Evolutionary conservation across 148 eudicot genomes (phyloP), one percentile per base, ranked within the genome.

Genomic region (Spergularia marina): DNA sequence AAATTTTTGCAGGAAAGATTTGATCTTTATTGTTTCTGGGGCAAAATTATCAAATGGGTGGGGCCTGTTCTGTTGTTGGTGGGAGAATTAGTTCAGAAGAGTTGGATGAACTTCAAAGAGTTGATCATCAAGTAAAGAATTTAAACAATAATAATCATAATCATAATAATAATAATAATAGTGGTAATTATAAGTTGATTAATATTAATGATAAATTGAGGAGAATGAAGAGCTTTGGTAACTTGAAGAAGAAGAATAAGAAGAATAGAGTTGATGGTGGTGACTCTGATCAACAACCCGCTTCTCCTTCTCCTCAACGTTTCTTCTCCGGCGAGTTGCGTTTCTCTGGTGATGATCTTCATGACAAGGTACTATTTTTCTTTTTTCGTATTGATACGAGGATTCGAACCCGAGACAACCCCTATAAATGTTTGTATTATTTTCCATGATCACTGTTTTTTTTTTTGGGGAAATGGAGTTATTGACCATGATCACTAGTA

Each of bases 311-410:
- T 68, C 81, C 87, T 0, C 74, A 66, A n/a, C 78, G 65, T 54
- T 84, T 82, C 44, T 89, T 86, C 76, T 89, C 95, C 11, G 87
- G 83, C 17, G 98, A 91, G 40, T 74, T 86, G 63, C 57, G 79
- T n/a, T 63, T 82, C 8, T 80, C 79, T 10, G 65, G 23, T 12
- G 82, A 70, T 59, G 69, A 67, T 18, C 49, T n/a, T 23, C 55
- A 18, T 51, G 71, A 55, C 51, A 92, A 90, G 94, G 97, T 92
- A 81, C 13, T 18, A 12, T 52, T 4, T 40, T 36, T 20, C n/a
- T 60, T n/a, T 25, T 10, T n/a, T 60, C 36, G 36, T 23, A 23
- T 23, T 23, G 25, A 1, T 30, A 30, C 36, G 36, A 30, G 36
- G 36, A 30, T 30, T 30, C 36, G 36, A 30, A 30, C 2, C 36